Conservation (phyloP, 1,139 yeast species). For the Pichia sp. region DNA sequence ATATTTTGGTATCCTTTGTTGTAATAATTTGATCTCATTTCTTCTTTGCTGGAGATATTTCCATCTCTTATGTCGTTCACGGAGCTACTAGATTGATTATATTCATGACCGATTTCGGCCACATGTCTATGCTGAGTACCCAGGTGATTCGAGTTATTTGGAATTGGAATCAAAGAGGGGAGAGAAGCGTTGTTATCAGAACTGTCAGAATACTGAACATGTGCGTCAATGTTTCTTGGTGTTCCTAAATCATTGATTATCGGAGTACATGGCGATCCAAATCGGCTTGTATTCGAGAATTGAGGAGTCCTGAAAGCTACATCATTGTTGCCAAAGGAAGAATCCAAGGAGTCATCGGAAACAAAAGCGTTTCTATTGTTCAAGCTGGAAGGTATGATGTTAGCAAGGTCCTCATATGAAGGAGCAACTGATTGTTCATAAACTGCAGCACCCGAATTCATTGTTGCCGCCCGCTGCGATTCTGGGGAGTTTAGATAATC, state of each 20-base stretch:
- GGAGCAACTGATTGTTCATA: constrained; percentile 14
- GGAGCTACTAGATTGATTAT: no score
- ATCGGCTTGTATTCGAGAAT: not conserved
- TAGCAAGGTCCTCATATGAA: constrained; percentile 3
- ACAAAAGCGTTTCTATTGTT: constrained; percentile 5
- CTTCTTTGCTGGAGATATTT: not conserved
- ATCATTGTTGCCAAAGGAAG: constrained; percentile 13
- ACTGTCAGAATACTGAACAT: not conserved
- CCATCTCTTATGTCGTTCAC: no score
- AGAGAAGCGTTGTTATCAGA: not conserved
- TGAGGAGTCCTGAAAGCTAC: constrained; percentile 11
- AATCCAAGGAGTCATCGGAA: constrained; percentile 16
- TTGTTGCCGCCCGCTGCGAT: constrained; percentile 9
- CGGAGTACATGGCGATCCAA: constrained; percentile 11
- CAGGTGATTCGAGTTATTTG: not conserved
- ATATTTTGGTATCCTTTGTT: not conserved
- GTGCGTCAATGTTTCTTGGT: not conserved
- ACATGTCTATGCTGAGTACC: not conserved
- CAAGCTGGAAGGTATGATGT: not conserved
- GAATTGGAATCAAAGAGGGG: not conserved
- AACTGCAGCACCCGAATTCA: constrained; percentile 17
- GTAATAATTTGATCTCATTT: not conserved
- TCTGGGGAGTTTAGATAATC: constrained; percentile 20
- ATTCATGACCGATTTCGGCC: no score
- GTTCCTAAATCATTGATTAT: not conserved